Percentiles rank a stretch among this genome's conserved stretches.
phyloP scores from a whole-genome alignment of 495 filamentous ascomycete species.

The Cairneyella variabilis region DNA sequence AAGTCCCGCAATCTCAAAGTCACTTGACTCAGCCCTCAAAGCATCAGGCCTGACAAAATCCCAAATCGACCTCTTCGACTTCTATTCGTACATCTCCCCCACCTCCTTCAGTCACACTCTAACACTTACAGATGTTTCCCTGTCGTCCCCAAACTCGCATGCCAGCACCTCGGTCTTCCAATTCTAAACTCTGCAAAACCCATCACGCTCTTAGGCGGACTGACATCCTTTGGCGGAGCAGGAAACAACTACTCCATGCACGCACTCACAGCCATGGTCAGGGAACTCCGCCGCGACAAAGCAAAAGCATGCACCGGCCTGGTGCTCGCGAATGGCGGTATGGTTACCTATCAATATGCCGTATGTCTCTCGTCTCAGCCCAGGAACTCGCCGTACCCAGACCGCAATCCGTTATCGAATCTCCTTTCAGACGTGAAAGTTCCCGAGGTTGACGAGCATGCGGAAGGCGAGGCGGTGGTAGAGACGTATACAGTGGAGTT shows the following conservation, averaged over 20 bases:
- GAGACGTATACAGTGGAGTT: constrained; percentile 56
- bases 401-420: constrained; percentile 32
- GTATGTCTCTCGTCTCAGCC: constrained; percentile 43
- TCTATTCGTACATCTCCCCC: constrained; percentile 43
- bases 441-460: constrained; percentile 32
- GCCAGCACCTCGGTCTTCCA: constrained; percentile 45
- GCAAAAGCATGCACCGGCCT: constrained; percentile 38
- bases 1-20: constrained; percentile 45
- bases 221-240: constrained; percentile 56
- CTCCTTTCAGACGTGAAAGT: constrained; percentile 24
- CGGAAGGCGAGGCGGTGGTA: constrained; percentile 37
- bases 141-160: constrained; percentile 55
- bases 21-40: constrained; percentile 40
- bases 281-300: constrained; percentile 38
- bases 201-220: constrained; percentile 49
- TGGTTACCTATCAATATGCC: constrained; percentile 50
- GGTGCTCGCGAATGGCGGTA: constrained; percentile 53
- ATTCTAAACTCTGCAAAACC: constrained; percentile 37
- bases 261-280: constrained; percentile 47
- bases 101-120: background rate
- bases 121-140: constrained; percentile 44
- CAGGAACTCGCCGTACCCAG: constrained; percentile 38
- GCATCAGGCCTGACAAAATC: constrained; percentile 32
- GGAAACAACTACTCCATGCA: constrained; percentile 62
- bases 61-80: constrained; percentile 50